phyloP scores from a whole-genome alignment of 208 protist species.

The Eutreptiella sp. region DNA sequence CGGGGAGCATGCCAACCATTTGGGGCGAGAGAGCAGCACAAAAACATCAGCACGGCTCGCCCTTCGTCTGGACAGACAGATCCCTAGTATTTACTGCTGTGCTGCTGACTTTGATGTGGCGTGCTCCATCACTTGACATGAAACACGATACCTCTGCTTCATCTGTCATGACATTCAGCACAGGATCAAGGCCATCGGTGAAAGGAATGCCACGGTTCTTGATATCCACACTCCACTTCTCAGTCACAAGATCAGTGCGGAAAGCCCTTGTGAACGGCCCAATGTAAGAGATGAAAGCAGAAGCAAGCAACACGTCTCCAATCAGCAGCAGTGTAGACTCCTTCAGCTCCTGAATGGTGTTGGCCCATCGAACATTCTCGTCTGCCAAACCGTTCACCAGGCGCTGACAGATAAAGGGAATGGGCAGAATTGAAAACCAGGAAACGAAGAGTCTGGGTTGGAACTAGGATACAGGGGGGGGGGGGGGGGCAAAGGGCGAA shows the following conservation, averaged over 20 bases:
- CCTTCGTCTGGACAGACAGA: too few species aligned
- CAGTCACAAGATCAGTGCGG: constrained; percentile 79
- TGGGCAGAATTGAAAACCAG: constrained; percentile 41
- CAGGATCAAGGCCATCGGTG: constrained; percentile 81
- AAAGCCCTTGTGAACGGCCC: constrained; percentile 94
- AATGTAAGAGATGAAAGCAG: constrained; percentile 96
- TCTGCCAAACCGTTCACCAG: constrained; percentile 88
- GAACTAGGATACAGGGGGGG: too few species aligned
- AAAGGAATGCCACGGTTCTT: constrained; percentile 80
- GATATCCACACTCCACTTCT: constrained; percentile 84
- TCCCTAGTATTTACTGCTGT: too few species aligned
- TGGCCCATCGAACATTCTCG: constrained; percentile 93
- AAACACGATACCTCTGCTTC: too few species aligned
- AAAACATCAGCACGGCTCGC: too few species aligned
- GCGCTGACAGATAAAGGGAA: too few species aligned
- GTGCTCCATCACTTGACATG: too few species aligned
- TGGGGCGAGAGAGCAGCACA: too few species aligned
- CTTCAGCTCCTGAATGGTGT: constrained; percentile 82
- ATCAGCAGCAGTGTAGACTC: constrained; percentile 75
- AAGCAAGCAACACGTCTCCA: constrained; percentile 91
- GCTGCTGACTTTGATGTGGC: too few species aligned
- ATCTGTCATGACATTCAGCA: constrained; percentile 80
- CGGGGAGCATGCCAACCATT: too few species aligned
- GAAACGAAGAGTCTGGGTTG: too few species aligned
- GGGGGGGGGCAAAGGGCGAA: too few species aligned